Evolutionary conservation across 176 grass and related monocot species (phyloP).

Genomic region (Carex parvula): DNA sequence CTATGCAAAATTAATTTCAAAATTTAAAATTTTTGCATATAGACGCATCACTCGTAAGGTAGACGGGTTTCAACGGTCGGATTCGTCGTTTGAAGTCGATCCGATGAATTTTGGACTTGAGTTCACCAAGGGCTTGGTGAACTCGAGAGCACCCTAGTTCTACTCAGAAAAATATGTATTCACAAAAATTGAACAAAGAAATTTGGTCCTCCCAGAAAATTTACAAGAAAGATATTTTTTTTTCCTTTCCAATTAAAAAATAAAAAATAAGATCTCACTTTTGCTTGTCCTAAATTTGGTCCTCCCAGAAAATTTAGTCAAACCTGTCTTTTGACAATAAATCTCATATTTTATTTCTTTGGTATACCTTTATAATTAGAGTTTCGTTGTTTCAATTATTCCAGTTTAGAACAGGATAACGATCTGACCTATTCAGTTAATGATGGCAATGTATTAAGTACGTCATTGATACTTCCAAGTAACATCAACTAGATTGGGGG

Average conservation of each 20-base stretch:
- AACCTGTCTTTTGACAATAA: background rate
- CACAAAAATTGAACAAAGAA: background rate
- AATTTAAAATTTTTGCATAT: too few species aligned
- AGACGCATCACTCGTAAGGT: too few species aligned
- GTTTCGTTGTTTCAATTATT: background rate
- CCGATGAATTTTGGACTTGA: too few species aligned
- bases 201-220: too few species aligned
- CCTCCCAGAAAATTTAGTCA: background rate
- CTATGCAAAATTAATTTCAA: too few species aligned
- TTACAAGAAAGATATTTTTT: too few species aligned
- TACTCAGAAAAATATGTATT: background rate
- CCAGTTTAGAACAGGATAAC: background rate
- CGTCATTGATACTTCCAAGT: slow-evolving; percentile 17
- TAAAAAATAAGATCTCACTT: background rate
- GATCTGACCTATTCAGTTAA: background rate
- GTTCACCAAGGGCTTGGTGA: too few species aligned
- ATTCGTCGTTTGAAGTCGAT: too few species aligned
- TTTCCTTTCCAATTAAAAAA: too few species aligned
- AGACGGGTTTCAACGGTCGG: too few species aligned
- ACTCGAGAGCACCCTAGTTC: too few species aligned
- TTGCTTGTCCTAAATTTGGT: background rate
- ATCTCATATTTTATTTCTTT: background rate
- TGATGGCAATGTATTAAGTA: background rate
- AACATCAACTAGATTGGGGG: background rate
- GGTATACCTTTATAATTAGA: background rate